Evolutionary conservation across 176 grass and related monocot species (phyloP), one percentile per base, ranked within the genome.

Genomic region (Oryza meyeriana): DNA sequence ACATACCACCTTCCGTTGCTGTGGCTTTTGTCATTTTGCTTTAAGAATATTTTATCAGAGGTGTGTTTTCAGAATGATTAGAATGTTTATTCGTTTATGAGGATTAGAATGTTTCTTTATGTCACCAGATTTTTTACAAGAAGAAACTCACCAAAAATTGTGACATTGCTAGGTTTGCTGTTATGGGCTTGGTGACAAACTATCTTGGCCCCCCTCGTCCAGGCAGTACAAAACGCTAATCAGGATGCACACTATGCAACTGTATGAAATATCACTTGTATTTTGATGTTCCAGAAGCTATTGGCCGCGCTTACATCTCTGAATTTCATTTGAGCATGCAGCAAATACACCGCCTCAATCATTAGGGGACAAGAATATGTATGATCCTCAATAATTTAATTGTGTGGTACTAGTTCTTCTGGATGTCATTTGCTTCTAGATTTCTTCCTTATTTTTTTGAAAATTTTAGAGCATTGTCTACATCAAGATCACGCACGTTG

Each of bases 121-220:
- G 18, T 66, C 52, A 20, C 47, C 14, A 4, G 11, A 85, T 72
- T 0, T 29, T 12, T 42, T 4, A 14, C 6, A 62, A 42, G 44
- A 72, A 12, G 40, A 74, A 66, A 75, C n/a, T 71, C 4, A 89
- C 72, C 26, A 2, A 75, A 27, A 40, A 8, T 42, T 79, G 18
- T 24, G 20, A 81, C 7, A 61, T 77, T 97, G 69, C 3, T 87
- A 99, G 96, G 96, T 95, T 99, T 75, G 96, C 90, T 8, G 62
- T 99, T 39, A 95, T 99, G 96, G 96, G 96, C 28, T 83, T 99
- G 84, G 87, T 99, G 76, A 99, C 93, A 8, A 95, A 84, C 81
- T 99, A 99, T 72, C 86, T 99, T 45, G 96, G 93, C 0, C 93
- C 95, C 24, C 20, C 92, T 76, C 93, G 91, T 42, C 82, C 82